Evolutionary conservation across 192 early-diverging fungal genomes (phyloP).

Genomic region (Coemansia sp.): DNA sequence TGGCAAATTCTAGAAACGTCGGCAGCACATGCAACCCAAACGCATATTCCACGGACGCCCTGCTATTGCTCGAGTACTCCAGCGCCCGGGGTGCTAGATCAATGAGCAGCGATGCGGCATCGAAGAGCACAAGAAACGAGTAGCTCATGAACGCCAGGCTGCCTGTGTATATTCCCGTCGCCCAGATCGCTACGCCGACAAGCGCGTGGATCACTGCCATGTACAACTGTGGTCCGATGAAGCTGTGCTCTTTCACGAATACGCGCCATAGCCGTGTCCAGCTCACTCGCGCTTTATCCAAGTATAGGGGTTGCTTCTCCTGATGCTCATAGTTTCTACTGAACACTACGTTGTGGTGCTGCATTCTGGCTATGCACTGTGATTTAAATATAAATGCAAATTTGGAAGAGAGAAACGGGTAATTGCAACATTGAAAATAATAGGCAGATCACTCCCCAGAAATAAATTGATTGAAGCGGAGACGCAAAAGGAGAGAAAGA

Average conservation of each 20-base stretch:
- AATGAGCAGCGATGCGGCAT: constrained; percentile 34
- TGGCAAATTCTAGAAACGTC: constrained; percentile 40
- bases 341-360: neutral
- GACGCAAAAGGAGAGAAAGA: neutral
- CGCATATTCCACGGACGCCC: constrained; percentile 21
- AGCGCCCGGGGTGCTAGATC: constrained; percentile 24
- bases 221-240: constrained; percentile 31
- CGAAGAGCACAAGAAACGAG: constrained; percentile 30
- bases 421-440: no score
- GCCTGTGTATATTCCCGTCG: constrained; percentile 17
- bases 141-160: constrained; percentile 41
- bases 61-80: constrained; percentile 39
- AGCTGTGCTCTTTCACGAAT: constrained; percentile 23
- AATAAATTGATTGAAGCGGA: neutral
- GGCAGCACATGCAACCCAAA: constrained; percentile 32
- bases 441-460: no score
- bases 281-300: constrained; percentile 13
- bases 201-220: constrained; percentile 13
- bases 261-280: constrained; percentile 31
- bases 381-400: neutral
- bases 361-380: neutral
- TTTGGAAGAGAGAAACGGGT: neutral
- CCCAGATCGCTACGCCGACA: constrained; percentile 22
- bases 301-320: neutral
- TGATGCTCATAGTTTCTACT: neutral